Conservation (phyloP, 2,329 filamentous ascomycete genomes). For the Colletotrichum cuscutae region DNA sequence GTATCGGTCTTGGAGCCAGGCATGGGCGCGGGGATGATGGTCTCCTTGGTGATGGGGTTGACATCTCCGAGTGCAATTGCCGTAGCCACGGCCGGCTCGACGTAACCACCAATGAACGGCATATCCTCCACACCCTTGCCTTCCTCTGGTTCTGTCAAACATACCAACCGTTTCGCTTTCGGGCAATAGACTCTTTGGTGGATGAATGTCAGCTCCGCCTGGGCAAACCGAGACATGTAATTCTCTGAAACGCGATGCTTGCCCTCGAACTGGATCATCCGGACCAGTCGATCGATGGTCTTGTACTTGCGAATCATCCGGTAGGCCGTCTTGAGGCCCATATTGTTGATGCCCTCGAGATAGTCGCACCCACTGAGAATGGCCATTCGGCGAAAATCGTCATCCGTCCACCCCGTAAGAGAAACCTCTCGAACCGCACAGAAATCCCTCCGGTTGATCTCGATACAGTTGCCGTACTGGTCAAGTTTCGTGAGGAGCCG, state of each 20-base stretch:
- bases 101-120: slow-evolving; percentile 81
- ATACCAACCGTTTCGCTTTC: slow-evolving; percentile 73
- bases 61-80: slow-evolving; percentile 84
- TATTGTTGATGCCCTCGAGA: slow-evolving; percentile 82
- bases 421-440: slow-evolving; percentile 88
- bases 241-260: slow-evolving; percentile 83
- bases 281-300: slow-evolving; percentile 82
- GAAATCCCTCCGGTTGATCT: slow-evolving; percentile 91
- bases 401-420: slow-evolving; percentile 90
- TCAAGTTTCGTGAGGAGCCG: slow-evolving; percentile 93
- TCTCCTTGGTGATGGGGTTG: slow-evolving; percentile 88
- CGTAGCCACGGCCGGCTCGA: slow-evolving; percentile 75
- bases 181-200: slow-evolving; percentile 97
- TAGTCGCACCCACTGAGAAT: slow-evolving; percentile 98
- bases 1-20: slow-evolving; percentile 55
- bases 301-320: slow-evolving; percentile 91
- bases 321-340: slow-evolving; percentile 95
- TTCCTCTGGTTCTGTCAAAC: slow-evolving; percentile 74
- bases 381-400: slow-evolving; percentile 92
- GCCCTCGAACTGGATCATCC: slow-evolving; percentile 88
- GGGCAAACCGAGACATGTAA: slow-evolving; percentile 83
- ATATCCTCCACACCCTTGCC: slow-evolving; percentile 75
- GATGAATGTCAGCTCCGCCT: slow-evolving; percentile 92
- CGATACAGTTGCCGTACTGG: slow-evolving; percentile 90
- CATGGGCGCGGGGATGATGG: slow-evolving; percentile 56